phyloP scores from a whole-genome alignment of 1,284 basidiomycete genomes.

The Puccinia novopanici region DNA sequence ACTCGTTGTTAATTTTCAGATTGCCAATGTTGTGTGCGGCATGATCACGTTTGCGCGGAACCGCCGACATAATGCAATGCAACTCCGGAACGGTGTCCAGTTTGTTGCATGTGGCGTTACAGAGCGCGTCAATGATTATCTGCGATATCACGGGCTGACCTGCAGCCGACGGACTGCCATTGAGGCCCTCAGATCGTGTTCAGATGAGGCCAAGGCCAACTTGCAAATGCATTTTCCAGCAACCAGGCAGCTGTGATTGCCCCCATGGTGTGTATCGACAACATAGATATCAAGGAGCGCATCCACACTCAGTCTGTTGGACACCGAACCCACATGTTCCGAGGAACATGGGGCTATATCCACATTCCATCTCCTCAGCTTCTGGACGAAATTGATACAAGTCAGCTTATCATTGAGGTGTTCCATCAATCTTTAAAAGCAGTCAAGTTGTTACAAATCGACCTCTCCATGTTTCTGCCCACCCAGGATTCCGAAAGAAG shows the following conservation, averaged over 20 bases:
- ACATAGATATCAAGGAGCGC: neutral
- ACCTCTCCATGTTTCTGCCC: neutral
- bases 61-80: neutral
- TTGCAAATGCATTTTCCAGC: neutral
- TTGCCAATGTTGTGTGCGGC: neutral
- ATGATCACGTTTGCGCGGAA: constrained; percentile 1
- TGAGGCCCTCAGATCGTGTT: neutral
- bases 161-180: neutral
- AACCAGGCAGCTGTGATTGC: neutral
- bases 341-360: neutral
- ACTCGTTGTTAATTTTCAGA: too few relatives aligned
- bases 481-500: neutral
- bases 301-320: neutral
- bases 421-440: neutral
- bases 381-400: neutral
- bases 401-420: neutral
- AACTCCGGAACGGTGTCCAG: neutral
- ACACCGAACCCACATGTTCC: neutral
- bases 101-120: constrained; percentile 10
- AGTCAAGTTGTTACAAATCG: neutral
- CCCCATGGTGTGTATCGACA: neutral
- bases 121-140: neutral
- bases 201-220: neutral
- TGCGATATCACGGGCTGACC: neutral
- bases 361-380: neutral